Conservation (phyloP, 169 alveolate species). For the Fabrea salina region DNA sequence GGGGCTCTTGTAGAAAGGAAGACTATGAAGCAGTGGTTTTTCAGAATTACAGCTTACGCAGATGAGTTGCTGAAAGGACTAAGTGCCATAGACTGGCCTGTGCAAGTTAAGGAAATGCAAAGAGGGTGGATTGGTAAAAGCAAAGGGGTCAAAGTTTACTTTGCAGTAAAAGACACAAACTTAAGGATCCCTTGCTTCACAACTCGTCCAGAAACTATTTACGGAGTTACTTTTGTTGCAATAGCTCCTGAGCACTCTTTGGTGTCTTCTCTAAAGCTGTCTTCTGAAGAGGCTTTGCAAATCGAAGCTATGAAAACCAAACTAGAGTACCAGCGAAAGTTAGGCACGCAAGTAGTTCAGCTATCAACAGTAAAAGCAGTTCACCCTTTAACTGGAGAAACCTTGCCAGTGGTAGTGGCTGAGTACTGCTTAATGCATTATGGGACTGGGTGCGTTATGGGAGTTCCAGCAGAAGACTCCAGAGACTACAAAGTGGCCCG, state of each 20-base stretch:
- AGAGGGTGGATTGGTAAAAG: constrained; percentile 88
- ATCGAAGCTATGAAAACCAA: constrained; percentile 5
- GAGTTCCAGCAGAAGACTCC: constrained; percentile 60
- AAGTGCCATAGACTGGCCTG: constrained; percentile 81
- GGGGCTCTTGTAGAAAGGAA: constrained; percentile 80
- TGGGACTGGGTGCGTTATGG: constrained; percentile 58
- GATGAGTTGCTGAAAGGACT: constrained; percentile 75
- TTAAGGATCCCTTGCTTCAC: constrained; percentile 37
- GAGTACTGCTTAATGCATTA: constrained; percentile 49
- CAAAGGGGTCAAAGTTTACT: constrained; percentile 51
- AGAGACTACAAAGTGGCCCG: constrained; percentile 51
- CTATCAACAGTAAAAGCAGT: constrained; percentile 10
- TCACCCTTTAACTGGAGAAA: constrained; percentile 47
- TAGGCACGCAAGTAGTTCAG: constrained; percentile 7
- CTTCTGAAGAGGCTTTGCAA: background rate
- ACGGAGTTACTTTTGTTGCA: constrained; percentile 53
- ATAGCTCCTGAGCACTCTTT: constrained; percentile 41
- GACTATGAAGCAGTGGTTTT: constrained; percentile 82
- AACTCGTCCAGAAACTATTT: constrained; percentile 48
- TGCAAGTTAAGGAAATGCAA: constrained; percentile 77
- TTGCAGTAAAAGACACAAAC: background rate
- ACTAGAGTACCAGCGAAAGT: constrained; percentile 10
- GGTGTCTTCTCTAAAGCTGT: background rate
- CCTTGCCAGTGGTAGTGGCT: constrained; percentile 44
- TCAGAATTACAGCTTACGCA: constrained; percentile 84